Evolutionary conservation across 2,329 filamentous ascomycete species (phyloP), one percentile per base, ranked within the genome.

Genomic region (Ophiostoma angusticollis): DNA sequence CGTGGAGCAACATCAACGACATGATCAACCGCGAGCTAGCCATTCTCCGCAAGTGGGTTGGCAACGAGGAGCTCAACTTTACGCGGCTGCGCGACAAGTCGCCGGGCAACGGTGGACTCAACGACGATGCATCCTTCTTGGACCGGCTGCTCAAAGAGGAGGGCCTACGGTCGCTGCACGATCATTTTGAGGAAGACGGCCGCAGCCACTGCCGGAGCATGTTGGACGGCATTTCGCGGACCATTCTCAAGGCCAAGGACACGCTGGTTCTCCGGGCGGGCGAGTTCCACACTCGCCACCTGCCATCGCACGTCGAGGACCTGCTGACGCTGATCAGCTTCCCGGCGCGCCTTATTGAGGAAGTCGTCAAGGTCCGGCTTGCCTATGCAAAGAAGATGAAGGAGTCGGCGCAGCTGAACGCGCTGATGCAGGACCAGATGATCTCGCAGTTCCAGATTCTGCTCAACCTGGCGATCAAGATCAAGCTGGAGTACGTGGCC

Each of bases 341-440:
- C 53, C 91, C 91, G 1, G 93, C 87, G 1, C 80, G 91, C 8
- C 71, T 98, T 25, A 91, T 98, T 29, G 86, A 96, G 59, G 91
- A 96, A 56, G 93, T 98, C 52, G 95, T 95, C 55, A 82, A 82
- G 38, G 82, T 94, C 50, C 81, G 91, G 42, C 70, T 96, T 21
- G 84, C 80, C 9, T 96, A 95, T 57, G 87, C 89, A 14, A 85
- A 80, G 62, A 89, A 86, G 57, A 93, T 95, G 78, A 93, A 89
- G 61, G 89, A 96, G 52, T 85, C 86, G 9, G 81, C 86, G 2
- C 84, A 91, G 61, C 84, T 93, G 56, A 93, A 87, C 47, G 72
- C 84, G 19, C 81, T 98, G 64, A 85, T 98, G 70, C 84, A 93
- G 44, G 87, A 96, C 55, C 89, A 96, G 61, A 93, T 96, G 84